phyloP scores from a whole-genome alignment of 2,329 filamentous ascomycete species.

The Fusarium drepaniforme region DNA sequence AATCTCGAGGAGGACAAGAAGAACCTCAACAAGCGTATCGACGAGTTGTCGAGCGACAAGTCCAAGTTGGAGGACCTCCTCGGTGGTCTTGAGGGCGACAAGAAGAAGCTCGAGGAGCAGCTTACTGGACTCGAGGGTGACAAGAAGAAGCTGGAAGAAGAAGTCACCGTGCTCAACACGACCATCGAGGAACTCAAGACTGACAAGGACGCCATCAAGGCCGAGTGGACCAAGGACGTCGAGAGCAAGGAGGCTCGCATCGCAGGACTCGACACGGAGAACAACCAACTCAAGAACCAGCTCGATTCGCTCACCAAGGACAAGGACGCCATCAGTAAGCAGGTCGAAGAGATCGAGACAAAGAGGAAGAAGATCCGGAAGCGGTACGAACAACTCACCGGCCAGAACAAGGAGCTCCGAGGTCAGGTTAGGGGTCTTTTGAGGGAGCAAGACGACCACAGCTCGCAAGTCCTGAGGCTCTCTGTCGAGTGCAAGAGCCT shows the following conservation, averaged over 20 bases:
- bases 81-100: slow-evolving; percentile 38
- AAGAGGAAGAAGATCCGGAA: slow-evolving; percentile 43
- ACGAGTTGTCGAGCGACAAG: slow-evolving; percentile 32
- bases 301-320: slow-evolving; percentile 41
- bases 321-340: slow-evolving; percentile 37
- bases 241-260: slow-evolving; percentile 41
- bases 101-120: slow-evolving; percentile 25
- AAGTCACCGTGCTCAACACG: slow-evolving; percentile 33
- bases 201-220: slow-evolving; percentile 38
- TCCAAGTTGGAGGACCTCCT: slow-evolving; percentile 33
- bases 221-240: slow-evolving; percentile 35
- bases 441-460: slow-evolving; percentile 40
- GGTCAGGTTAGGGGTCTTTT: slow-evolving; percentile 36
- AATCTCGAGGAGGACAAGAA: slow-evolving; percentile 42
- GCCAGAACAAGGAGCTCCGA: slow-evolving; percentile 32
- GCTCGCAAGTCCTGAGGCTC: slow-evolving; percentile 39
- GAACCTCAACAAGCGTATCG: slow-evolving; percentile 31
- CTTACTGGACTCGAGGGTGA: slow-evolving; percentile 12
- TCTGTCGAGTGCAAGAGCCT: slow-evolving; percentile 38
- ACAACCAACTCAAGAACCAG: slow-evolving; percentile 39
- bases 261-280: slow-evolving; percentile 36
- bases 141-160: slow-evolving; percentile 35
- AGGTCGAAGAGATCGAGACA: slow-evolving; percentile 38
- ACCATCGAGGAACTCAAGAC: slow-evolving; percentile 39
- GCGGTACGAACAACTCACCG: slow-evolving; percentile 34